Conservation (phyloP, 805 yeast species). For the Maudiozyma pseudohumilis region DNA sequence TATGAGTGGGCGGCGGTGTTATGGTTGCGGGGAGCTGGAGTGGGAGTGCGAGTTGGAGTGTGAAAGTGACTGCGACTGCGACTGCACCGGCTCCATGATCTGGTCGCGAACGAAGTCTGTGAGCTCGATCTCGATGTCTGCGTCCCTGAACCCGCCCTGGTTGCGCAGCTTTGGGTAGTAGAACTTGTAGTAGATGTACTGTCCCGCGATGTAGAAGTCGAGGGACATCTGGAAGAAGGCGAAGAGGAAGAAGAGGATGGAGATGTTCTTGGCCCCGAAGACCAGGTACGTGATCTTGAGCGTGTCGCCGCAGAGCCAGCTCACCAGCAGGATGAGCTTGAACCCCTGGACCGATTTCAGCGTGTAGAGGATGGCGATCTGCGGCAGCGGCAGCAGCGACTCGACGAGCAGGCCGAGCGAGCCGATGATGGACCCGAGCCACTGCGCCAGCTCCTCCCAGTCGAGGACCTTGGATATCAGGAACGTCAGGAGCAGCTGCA, state of each 20-base stretch:
- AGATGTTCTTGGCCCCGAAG: conserved; percentile 66
- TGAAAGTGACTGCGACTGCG: no score
- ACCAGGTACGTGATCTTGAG: conserved; percentile 64
- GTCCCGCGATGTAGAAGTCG: conserved; percentile 64
- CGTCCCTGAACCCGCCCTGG: conserved; percentile 2
- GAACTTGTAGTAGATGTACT: conserved; percentile 54
- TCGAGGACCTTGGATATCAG: conserved; percentile 25
- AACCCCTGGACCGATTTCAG: conserved; percentile 67
- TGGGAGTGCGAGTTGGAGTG: no score
- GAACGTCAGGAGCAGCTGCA: conserved; percentile 29
- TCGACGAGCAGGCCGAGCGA: conserved; percentile 60
- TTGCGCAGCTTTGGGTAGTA: conserved; percentile 23
- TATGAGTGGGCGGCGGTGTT: no score
- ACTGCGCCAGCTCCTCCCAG: conserved; percentile 44
- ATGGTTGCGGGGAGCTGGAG: no score
- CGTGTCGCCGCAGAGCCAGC: conserved; percentile 87
- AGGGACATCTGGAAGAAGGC: conserved; percentile 70
- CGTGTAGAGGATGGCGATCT: conserved; percentile 58
- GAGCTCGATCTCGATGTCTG: conserved; percentile 2
- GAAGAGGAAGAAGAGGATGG: conserved; percentile 54
- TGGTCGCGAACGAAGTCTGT: background rate
- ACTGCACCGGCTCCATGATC: background rate
- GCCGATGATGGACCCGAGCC: conserved; percentile 45
- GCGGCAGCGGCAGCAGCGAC: conserved; percentile 66
- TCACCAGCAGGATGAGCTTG: conserved; percentile 58